Evolutionary conservation across 1,284 basidiomycete genomes (phyloP).

Genomic region (Hymenochaete sp.): DNA sequence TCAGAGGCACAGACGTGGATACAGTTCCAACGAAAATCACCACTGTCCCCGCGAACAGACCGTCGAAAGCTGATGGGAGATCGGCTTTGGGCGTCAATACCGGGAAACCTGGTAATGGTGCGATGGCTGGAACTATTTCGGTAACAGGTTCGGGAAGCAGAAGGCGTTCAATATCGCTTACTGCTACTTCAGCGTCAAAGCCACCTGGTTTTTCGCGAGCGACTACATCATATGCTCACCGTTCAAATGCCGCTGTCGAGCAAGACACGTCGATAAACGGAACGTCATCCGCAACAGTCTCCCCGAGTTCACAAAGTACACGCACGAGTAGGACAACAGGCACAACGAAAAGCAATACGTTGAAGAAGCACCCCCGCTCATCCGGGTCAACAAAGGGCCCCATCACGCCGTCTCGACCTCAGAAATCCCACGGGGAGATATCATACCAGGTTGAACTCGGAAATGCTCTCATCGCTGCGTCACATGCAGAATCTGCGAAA

Average conservation of each 20-base stretch:
- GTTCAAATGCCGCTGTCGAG: too few species aligned
- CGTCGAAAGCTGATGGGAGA: too few species aligned
- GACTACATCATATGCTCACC: constrained; percentile 13
- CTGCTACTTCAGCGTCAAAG: constrained; percentile 25
- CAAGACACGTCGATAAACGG: too few species aligned
- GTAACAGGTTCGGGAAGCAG: too few species aligned
- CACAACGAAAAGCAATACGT: too few species aligned
- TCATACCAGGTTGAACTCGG: constrained; percentile 64
- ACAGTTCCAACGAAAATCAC: neutral
- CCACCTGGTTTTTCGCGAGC: constrained; percentile 13
- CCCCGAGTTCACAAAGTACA: too few species aligned
- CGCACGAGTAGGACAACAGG: too few species aligned
- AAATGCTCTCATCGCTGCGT: constrained; percentile 85
- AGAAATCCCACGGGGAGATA: constrained; percentile 29
- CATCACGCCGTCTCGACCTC: constrained; percentile 22
- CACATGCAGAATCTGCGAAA: constrained; percentile 86
- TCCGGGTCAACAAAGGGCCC: constrained; percentile 28
- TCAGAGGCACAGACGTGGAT: neutral
- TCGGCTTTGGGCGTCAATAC: too few species aligned
- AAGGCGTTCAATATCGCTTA: constrained; percentile 61
- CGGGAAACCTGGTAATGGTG: too few species aligned
- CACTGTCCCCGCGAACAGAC: too few species aligned
- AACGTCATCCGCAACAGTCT: too few species aligned
- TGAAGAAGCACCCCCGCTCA: constrained; percentile 29
- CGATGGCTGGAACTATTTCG: too few species aligned